These are phyloP conservation scores for Trichomonas vaginalis DNA, from an alignment of 208 protist genomes.

Conservation along the genomic window DNA sequence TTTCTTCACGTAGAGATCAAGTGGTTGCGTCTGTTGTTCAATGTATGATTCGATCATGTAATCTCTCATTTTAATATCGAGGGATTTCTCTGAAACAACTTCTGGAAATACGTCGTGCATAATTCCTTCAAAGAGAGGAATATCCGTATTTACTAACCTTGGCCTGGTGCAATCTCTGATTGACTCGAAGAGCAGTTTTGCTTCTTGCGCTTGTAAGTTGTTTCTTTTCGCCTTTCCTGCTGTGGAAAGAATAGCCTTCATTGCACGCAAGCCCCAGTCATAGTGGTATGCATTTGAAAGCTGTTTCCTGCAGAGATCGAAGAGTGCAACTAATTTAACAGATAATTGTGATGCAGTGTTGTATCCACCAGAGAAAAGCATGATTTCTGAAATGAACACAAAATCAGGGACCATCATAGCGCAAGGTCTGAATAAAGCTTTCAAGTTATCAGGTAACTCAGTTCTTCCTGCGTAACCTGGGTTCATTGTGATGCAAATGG, in stretches of 20 bases:
- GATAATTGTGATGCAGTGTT: conserved; percentile 66
- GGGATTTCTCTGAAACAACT: conserved; percentile 25
- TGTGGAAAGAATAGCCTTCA: conserved; percentile 87
- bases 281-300: conserved; percentile 80
- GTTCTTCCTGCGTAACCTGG: conserved; percentile 86
- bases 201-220: conserved; percentile 63
- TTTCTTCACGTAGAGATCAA: conserved; percentile 12
- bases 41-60: conserved; percentile 19
- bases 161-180: conserved; percentile 52
- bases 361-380: conserved; percentile 88
- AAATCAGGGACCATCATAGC: conserved; percentile 95
- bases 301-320: conserved; percentile 82
- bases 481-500: conserved; percentile 65
- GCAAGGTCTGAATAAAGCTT: conserved; percentile 48
- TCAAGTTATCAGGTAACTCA: conserved; percentile 87
- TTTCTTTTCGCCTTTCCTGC: too few relatives aligned
- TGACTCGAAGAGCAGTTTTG: conserved; percentile 70
- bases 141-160: conserved; percentile 48
- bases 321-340: conserved; percentile 83
- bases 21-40: neutral
- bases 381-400: conserved; percentile 87
- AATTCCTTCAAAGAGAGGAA: conserved; percentile 82
- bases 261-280: conserved; percentile 90
- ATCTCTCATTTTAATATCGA: conserved; percentile 26
- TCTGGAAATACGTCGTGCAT: conserved; percentile 52